Base-by-base conservation (phyloP, 352 stramenopile species). In the Thraustochytrium sp. region DNA sequence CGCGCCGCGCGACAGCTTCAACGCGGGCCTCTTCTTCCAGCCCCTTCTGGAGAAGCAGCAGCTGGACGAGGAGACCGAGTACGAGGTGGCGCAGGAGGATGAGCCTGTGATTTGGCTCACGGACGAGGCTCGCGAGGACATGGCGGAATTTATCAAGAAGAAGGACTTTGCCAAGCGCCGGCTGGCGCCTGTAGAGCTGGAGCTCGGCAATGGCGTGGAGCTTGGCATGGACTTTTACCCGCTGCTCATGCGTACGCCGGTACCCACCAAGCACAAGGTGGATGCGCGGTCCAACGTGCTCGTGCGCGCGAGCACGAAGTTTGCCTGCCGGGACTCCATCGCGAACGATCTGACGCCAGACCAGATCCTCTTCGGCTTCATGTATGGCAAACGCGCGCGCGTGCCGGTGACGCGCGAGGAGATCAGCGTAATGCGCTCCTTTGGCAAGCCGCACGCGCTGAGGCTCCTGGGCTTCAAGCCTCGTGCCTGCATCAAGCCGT, bases 81-180 rank as follows among this genome's bases (percentile, higher is more conserved):
- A 53, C 23, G 62, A 75, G 26, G 29, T 75, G n/a, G 62, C 51
- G 31, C 62, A 51, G 16, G 62, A 75, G 59, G 59, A 72, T 13
- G 59, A 72, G 8, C 5, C 59, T 2, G 46, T 72, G 9, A 72
- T 72, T 53, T 75, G 44, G 46, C 23, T 53, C 0, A 80, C 48
- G 18, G 26, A 23, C 5, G 18, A 46, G 51, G 44, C 31, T n/a
- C 46, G 53, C 46, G 46, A 80, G 26, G 46, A 80, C 68, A 46
- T 80, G 31, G 29, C 31, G 16, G 68, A 80, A 2, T 80, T 80
- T 3, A 44, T 80, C 18, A 46, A 51, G 18, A 61, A 80, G 53
- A 80, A 80, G 53, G 68, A 80, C 38, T 80, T 80, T 51, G 18
- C 68, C 34, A 80, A 80, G 51, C 48, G 68, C 23, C 31, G 40